Evolutionary conservation across 371 early-diverging fungal genomes (phyloP), one percentile per base, ranked within the genome.

Genomic region (Rozella allomycis): DNA sequence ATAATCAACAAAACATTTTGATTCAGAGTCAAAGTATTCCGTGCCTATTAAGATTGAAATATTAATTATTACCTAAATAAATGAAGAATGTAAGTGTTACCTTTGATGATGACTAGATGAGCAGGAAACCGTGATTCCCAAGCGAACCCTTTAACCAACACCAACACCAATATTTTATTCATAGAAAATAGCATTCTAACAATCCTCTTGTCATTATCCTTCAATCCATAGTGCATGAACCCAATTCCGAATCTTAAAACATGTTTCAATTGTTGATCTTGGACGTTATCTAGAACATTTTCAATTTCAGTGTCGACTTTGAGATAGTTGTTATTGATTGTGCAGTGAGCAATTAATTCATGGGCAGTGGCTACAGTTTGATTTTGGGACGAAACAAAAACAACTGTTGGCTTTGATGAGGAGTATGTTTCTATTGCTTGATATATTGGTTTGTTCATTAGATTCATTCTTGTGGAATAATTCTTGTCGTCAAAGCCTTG

Each of bases 51-150:
- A 79, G 78, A 46, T 94, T 83, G 51, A 79, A 99, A 40, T 66
- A 93, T 50, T 86, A 86, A 1, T n/a, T n/a, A n/a, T n/a, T n/a
- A n/a, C n/a, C n/a, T n/a, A n/a, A n/a, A n/a, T n/a, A n/a, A n/a
- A n/a, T n/a, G n/a, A n/a, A n/a, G n/a, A n/a, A n/a, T n/a, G n/a
- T n/a, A n/a, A n/a, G n/a, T n/a, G n/a, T 98, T 97, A 7, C 97
- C 97, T 49, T 93, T 96, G 38, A 99, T 70, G 5, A 98, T 76
- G 0, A 99, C 99, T 42, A 90, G 49, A 50, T 96, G 87, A 2
- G 98, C 97, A 0, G 98, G 97, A 27, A 88, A 70, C 52, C 97
- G 96, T 31, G 98, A 88, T 17, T 60, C 64, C 97, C 98, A 97
- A 1, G 97, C 97, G n/a, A 98, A 55, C 2, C 97, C 96, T 34